Conservation (phyloP, 1,139 yeast species). For the Saccharomyces hybrid region DNA sequence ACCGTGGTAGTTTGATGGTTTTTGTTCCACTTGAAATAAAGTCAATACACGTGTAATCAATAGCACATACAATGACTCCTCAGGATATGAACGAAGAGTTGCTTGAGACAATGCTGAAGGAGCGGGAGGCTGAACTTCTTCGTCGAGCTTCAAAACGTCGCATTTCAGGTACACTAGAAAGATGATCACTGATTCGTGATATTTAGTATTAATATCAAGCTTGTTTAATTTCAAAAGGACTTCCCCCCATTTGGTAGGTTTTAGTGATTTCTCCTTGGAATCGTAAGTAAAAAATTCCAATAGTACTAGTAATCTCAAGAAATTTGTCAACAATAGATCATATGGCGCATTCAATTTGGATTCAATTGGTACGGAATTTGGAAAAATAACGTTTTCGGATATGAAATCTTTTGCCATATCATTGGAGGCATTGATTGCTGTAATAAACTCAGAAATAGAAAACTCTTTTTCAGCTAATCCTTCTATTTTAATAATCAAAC, state of each 20-base stretch:
- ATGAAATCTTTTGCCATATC: conserved; percentile 33
- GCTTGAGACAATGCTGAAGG: conserved; percentile 29
- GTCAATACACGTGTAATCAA: conserved; percentile 55
- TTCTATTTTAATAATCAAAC: conserved; percentile 34
- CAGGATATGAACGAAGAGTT: conserved; percentile 30
- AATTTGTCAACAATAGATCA: conserved; percentile 54
- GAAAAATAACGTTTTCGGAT: conserved; percentile 35
- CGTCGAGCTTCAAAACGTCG: conserved; percentile 35
- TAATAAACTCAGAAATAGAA: conserved; percentile 24
- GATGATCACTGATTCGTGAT: conserved; percentile 37
- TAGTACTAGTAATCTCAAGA: conserved; percentile 51
- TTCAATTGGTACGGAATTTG: conserved; percentile 27
- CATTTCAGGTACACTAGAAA: conserved; percentile 42
- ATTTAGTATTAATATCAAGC: conserved; percentile 31
- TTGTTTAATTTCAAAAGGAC: conserved; percentile 36
- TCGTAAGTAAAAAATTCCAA: conserved; percentile 46
- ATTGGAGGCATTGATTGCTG: conserved; percentile 18
- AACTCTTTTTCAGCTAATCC: conserved; percentile 18
- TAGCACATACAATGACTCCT: conserved; percentile 36
- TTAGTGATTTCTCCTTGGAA: conserved; percentile 33
- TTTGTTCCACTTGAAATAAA: conserved; percentile 46
- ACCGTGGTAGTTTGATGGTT: conserved; percentile 57
- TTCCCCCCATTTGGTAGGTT: conserved; percentile 50
- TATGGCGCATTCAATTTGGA: conserved; percentile 36
- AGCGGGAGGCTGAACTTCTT: conserved; percentile 28